Base-by-base conservation (phyloP, 2,329 filamentous ascomycete genomes). In the Coniochaeta pulveracea region DNA sequence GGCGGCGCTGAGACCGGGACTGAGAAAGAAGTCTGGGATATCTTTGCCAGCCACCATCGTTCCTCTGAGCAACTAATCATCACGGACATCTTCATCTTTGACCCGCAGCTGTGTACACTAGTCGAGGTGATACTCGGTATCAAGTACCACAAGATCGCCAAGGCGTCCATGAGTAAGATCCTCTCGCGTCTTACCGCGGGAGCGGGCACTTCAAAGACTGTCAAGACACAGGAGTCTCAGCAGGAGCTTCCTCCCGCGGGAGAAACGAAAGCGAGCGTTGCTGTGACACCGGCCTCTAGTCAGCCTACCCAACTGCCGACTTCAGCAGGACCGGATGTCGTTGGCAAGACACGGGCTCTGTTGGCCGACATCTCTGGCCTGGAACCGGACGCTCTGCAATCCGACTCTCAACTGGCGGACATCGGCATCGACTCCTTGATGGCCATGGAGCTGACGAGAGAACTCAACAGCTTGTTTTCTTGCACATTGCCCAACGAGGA, bases 391-490 rank as follows among this genome's bases (percentile, higher is more conserved):
- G 57, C n/a, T n/a, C n/a, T n/a, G n/a, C n/a, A n/a, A n/a, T n/a
- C n/a, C n/a, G n/a, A n/a, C n/a, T n/a, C n/a, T n/a, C n/a, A n/a
- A n/a, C 48, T 67, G n/a, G 52, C 49, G 6, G 58, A 65, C 24
- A 36, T 66, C 3, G 64, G 64, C 1, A 64, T 69, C 19, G 64
- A 69, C 43, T 69, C 64, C 0, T 49, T 69, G 1, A 60, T 65
- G 55, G 60, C 52, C 1, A 67, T 66, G 58, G 64, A 69, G 41
- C 40, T 69, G 31, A 53, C 47, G 0, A 49, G 50, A 2, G 64
- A 68, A 33, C 40, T 65, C 3, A 56, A 64, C 28, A 33, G 36
- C 2, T 40, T 41, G 0, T 63, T 68, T 37, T 48, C 53, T 4
- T 49, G 47, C 32, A 49, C 34, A 26, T 31, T 40, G 14, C 17